Percentiles rank a stretch among this genome's conserved stretches.
These are phyloP conservation scores for Phycomyces nitens DNA, from an alignment of 192 early-diverging fungal genomes.

Conservation along the genomic window DNA sequence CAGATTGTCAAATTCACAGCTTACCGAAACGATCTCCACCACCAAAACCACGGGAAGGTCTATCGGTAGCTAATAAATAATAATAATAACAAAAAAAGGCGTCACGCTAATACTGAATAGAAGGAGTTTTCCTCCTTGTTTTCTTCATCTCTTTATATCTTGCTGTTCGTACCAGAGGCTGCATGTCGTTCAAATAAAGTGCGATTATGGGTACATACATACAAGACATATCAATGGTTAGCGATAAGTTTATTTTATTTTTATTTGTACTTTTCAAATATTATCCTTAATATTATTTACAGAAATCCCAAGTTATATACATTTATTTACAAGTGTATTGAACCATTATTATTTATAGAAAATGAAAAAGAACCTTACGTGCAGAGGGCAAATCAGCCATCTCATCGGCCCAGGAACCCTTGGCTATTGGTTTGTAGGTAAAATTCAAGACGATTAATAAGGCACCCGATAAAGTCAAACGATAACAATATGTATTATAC, in stretches of 20 bases:
- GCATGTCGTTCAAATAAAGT: background rate
- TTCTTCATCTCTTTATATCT: constrained; percentile 2
- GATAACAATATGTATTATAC: too few species aligned
- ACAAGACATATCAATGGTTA: background rate
- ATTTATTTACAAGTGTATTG: too few species aligned
- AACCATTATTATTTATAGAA: constrained; percentile 4
- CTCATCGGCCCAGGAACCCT: constrained; percentile 91
- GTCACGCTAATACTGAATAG: background rate
- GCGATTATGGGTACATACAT: background rate
- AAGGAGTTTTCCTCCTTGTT: background rate
- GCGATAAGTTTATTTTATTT: background rate
- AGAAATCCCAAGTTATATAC: too few species aligned
- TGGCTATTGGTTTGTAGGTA: constrained; percentile 35
- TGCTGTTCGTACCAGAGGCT: constrained; percentile 20
- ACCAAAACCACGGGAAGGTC: constrained; percentile 14
- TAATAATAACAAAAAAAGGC: constrained; percentile 14
- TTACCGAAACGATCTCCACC: constrained; percentile 17
- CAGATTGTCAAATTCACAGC: background rate
- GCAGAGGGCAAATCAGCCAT: constrained; percentile 83
- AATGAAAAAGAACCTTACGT: constrained; percentile 51
- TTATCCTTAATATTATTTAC: too few species aligned
- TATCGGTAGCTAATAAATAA: constrained; percentile 1
- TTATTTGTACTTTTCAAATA: too few species aligned
- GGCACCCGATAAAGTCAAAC: background rate
- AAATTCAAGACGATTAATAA: background rate